Base-by-base conservation (phyloP, 116 monocot genomes). In the Cymodocea nodosa region DNA sequence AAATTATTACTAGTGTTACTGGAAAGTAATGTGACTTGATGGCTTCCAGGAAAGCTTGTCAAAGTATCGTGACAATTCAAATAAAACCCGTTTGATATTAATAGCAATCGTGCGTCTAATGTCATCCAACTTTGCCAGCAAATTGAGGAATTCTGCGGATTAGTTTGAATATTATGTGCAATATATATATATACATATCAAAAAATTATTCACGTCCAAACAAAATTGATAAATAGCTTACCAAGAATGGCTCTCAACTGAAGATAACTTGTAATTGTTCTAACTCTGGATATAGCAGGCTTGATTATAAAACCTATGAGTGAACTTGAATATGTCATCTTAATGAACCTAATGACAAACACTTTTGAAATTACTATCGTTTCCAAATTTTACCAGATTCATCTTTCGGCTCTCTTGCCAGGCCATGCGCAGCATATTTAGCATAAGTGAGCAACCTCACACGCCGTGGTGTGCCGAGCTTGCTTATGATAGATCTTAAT, bases 361-460 rank as follows among this genome's bases (percentile, higher is more conserved):
- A 18, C 23, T 49, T 48, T 50, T 44, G 15, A 44, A 44, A 48
- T 64, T 50, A 23, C 50, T 10, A 44, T 11, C 5, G 20, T n/a
- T 35, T 20, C 17, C 18, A n/a, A 35, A 49, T 53, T 20, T 49
- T 54, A 83, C 84, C 84, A 60, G 69, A 39, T 5, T 86, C 51
- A 2, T 15, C 23, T 37, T 52, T 54, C 39, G 64, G 6, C 20
- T 69, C 62, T 60, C 48, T 59, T 40, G 75, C 68, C 51, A 87
- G 82, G 53, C 94, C 94, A 72, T 81, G 81, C 14, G 77, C 54
- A 60, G 94, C 90, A 74, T 81, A 79, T 81, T 79, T 89, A 62
- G 87, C 90, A 68, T 90, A 94, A 9, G 80, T 51, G 52, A 87
- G 75, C 59, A 90, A 82, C 10, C 90, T 78, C 4, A 87, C 68